Evolutionary conservation across 257 asterid genomes (phyloP).

Genomic region (Solanum infundibuliforme): DNA sequence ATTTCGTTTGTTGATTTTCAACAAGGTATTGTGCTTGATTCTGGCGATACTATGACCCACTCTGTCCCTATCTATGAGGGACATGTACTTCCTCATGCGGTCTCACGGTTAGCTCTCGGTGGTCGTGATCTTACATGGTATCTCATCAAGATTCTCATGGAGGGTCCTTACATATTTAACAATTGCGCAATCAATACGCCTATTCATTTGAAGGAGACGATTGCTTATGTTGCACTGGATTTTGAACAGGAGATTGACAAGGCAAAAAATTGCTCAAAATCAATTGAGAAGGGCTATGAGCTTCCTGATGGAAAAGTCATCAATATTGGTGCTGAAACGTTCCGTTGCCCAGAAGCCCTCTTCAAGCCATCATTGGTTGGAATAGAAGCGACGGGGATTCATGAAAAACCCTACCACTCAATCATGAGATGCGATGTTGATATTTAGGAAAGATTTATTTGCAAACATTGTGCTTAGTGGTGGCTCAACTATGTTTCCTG

Average conservation of each 20-base stretch:
- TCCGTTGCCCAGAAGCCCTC: not conserved
- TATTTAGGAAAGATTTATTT: not conserved
- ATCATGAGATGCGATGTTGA: not conserved
- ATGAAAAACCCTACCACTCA: conserved; percentile 1
- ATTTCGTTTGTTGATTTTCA: not conserved
- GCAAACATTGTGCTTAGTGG: not conserved
- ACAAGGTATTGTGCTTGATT: not conserved
- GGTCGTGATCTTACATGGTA: not conserved
- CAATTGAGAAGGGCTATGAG: not conserved
- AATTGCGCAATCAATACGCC: not conserved
- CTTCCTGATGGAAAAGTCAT: not conserved
- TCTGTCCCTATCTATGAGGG: not conserved
- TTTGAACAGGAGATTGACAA: not conserved
- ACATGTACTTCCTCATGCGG: not conserved
- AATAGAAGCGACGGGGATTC: conserved; percentile 13
- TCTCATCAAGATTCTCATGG: not conserved
- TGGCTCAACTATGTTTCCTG: not conserved
- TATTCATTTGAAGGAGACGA: not conserved
- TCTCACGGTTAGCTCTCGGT: not conserved
- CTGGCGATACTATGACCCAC: not conserved
- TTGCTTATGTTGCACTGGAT: not conserved
- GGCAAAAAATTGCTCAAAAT: not conserved
- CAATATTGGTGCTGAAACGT: not conserved
- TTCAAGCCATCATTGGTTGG: not conserved
- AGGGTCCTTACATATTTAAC: not conserved